Conservation (phyloP, 768 basidiomycete genomes). For the Gloeopeniophorella convolvens region DNA sequence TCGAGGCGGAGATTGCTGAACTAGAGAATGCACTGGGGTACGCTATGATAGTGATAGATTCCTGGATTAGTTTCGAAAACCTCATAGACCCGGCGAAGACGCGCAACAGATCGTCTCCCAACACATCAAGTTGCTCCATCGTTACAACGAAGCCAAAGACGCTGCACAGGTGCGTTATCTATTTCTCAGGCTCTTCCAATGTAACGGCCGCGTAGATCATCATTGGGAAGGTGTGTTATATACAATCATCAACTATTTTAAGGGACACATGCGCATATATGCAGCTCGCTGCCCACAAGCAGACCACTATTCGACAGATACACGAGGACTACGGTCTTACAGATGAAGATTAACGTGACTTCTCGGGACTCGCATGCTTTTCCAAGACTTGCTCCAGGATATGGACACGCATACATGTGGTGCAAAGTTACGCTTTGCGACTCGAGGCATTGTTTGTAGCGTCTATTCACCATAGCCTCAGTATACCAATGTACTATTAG, state of each 20-base stretch:
- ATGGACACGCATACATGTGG: no score
- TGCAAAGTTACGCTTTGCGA: no score
- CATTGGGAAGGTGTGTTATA: conserved; percentile 56
- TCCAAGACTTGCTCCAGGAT: no score
- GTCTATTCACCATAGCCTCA: no score
- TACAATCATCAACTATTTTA: neutral
- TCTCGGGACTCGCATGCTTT: no score
- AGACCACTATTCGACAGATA: conserved; percentile 66
- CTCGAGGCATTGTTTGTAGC: no score
- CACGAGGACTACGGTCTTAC: conserved; percentile 65
- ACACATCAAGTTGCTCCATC: conserved; percentile 64
- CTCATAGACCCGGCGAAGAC: conserved; percentile 33
- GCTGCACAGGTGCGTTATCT: conserved; percentile 52
- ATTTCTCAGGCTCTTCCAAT: neutral
- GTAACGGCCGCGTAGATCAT: conserved; percentile 43
- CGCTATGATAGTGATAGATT: neutral
- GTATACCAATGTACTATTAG: no score
- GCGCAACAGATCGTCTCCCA: conserved; percentile 50
- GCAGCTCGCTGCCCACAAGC: conserved; percentile 66
- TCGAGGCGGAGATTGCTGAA: conserved; percentile 13
- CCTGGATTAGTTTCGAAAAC: neutral
- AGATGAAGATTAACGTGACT: conserved; percentile 47
- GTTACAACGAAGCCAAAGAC: conserved; percentile 75
- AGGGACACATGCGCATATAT: conserved; percentile 11
- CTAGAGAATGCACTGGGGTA: conserved; percentile 16